Evolutionary conservation across 148 eudicot genomes (phyloP).

Genomic region (Camellia japonica): DNA sequence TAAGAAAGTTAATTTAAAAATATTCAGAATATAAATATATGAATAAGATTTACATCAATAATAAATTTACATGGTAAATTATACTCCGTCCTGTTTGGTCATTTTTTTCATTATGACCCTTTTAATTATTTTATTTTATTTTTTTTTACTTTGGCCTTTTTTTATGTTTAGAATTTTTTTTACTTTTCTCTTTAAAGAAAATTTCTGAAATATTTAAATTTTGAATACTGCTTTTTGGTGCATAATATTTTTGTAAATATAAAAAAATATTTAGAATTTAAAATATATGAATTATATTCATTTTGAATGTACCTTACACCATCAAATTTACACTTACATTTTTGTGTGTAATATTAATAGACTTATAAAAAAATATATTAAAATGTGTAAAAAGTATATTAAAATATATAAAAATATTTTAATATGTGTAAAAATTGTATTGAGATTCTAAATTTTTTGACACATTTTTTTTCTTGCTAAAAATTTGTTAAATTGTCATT

Average conservation of each 20-base stretch:
- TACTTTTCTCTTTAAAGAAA: neutral
- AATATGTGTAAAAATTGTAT: too few species aligned
- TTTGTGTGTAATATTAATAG: neutral
- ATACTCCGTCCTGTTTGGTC: neutral
- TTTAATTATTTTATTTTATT: neutral
- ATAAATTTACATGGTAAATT: neutral
- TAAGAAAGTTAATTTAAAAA: neutral
- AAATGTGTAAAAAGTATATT: too few species aligned
- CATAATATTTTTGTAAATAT: neutral
- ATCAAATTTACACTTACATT: neutral
- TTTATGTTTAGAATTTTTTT: neutral
- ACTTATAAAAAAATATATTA: neutral
- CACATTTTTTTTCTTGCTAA: too few species aligned
- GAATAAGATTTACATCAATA: neutral
- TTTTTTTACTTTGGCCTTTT: neutral
- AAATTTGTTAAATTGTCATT: too few species aligned
- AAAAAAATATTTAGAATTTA: neutral
- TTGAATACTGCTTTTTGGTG: neutral
- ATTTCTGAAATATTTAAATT: neutral
- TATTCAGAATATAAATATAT: neutral
- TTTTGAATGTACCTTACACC: neutral
- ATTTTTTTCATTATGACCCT: neutral
- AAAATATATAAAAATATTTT: too few species aligned
- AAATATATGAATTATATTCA: neutral
- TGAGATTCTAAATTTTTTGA: too few species aligned